Evolutionary conservation across 164 flowering plant species (phyloP), one percentile per base, ranked within the genome.

Genomic region (Vitis labrusca): DNA sequence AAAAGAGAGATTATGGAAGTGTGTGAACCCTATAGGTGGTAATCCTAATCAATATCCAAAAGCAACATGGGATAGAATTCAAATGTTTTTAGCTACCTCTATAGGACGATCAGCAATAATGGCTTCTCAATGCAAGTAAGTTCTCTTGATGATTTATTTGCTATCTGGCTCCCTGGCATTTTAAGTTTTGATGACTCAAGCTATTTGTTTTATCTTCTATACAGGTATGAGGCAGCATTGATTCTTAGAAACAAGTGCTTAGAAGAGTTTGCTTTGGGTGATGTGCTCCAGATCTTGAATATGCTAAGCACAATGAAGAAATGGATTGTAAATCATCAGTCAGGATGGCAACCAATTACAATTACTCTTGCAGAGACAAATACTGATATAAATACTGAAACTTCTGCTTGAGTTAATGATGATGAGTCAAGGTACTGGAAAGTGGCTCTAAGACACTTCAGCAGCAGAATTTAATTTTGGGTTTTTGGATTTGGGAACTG

Each of bases 311-410:
- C 73, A 29, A 4, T 65, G 66, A 92, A 86, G 74, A 86, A 76
- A 76, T 94, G 98, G 98, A 85, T 94, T 52, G 51, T 70, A 51
- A 80, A 74, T 69, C 85, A 82, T 79, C 84, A 79, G 17, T 81
- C 87, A 11, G 97, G 97, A 75, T 94, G 97, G 97, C 87, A 88
- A 67, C 97, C 98, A 59, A 52, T 94, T 78, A 75, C 54, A 51
- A 74, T 94, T 77, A 79, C 75, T 67, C 70, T 87, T 66, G 52
- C 71, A 14, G 90, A 85, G 73, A 44, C 62, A 48, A 61, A 73
- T 54, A 54, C 73, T 27, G 81, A 76, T 68, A 62, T 49, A 65
- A 78, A 70, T 65, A 53, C 71, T 71, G 73, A 29, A 71, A 19
- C 82, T 66, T 60, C 70, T 76, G 49, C 79, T 72, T 80, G 74